phyloP scores from a whole-genome alignment of 345 rosid genomes.

The Eucalyptus sp. region DNA sequence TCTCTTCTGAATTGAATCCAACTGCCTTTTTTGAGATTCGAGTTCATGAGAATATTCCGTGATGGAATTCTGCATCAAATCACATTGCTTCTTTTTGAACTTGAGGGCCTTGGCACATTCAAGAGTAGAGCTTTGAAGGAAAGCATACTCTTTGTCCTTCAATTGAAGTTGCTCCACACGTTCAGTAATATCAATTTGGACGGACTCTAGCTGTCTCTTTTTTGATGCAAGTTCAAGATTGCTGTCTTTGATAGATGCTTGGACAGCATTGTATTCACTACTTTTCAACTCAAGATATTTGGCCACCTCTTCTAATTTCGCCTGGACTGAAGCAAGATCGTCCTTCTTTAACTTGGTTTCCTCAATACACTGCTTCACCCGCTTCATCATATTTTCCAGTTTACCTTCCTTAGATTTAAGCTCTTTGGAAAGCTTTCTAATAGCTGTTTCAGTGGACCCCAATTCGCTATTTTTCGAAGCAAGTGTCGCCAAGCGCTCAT shows the following conservation, averaged over 20 bases:
- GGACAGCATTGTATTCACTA: not conserved
- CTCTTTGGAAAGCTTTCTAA: not conserved
- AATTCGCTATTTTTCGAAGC: not conserved
- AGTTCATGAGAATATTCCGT: slow-evolving; percentile 1
- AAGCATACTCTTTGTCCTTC: not conserved
- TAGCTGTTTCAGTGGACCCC: not conserved
- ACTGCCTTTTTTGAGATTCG: not conserved
- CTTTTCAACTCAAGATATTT: not conserved
- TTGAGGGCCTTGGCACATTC: not conserved
- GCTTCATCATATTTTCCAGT: not conserved
- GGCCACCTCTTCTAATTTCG: not conserved
- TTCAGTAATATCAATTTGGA: not conserved
- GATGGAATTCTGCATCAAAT: slow-evolving; percentile 1
- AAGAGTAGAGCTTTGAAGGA: not conserved
- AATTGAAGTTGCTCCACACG: not conserved
- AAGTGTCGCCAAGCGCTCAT: not conserved
- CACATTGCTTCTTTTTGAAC: slow-evolving; percentile 6
- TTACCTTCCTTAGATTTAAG: not conserved
- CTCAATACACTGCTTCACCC: not conserved
- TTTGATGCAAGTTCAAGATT: not conserved
- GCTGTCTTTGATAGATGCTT: not conserved
- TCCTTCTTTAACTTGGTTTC: not conserved
- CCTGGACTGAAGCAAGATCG: not conserved
- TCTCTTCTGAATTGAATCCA: not conserved
- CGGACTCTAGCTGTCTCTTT: not conserved